A percentile compares a stretch with the other conserved stretches of the same genome.
These are phyloP conservation scores for Phytophthora syringae DNA, from an alignment of 352 stramenopile species.

Conservation along the genomic window DNA sequence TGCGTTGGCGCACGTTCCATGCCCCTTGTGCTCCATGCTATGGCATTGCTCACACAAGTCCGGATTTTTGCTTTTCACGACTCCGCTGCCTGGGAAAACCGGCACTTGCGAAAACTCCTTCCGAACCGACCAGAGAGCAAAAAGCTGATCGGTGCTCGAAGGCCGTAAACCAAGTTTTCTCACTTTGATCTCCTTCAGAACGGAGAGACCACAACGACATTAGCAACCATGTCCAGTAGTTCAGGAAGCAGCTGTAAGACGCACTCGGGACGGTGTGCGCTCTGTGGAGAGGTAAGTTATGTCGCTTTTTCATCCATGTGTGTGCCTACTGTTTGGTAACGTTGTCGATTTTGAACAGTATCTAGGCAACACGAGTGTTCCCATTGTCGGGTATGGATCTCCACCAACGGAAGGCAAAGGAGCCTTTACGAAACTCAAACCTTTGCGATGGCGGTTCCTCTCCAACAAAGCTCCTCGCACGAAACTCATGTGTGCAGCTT, in stretches of 20 bases:
- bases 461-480: slow-evolving; percentile 27
- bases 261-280: slow-evolving; percentile 17
- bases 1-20: slow-evolving; percentile 36
- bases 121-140: slow-evolving; percentile 5
- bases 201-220: neutral
- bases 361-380: slow-evolving; percentile 22
- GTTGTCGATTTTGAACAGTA: slow-evolving; percentile 16
- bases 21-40: slow-evolving; percentile 22
- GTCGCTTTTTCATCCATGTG: slow-evolving; percentile 9
- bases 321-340: slow-evolving; percentile 12
- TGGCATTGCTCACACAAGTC: slow-evolving; percentile 31
- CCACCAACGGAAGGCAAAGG: slow-evolving; percentile 8
- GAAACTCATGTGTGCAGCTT: slow-evolving; percentile 32
- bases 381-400: slow-evolving; percentile 22
- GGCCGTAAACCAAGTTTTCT: neutral
- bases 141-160: slow-evolving; percentile 16
- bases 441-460: slow-evolving; percentile 35
- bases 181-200: neutral
- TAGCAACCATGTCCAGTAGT: slow-evolving; percentile 28
- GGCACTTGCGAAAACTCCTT: slow-evolving; percentile 22
- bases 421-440: slow-evolving; percentile 29
- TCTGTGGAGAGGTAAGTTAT: slow-evolving; percentile 38
- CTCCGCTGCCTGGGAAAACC: no score
- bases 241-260: slow-evolving; percentile 17
- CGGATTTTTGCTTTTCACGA: slow-evolving; percentile 12